These are phyloP conservation scores for Pythium brachiatum DNA, from an alignment of 352 stramenopile species.

Conservation along the genomic window DNA sequence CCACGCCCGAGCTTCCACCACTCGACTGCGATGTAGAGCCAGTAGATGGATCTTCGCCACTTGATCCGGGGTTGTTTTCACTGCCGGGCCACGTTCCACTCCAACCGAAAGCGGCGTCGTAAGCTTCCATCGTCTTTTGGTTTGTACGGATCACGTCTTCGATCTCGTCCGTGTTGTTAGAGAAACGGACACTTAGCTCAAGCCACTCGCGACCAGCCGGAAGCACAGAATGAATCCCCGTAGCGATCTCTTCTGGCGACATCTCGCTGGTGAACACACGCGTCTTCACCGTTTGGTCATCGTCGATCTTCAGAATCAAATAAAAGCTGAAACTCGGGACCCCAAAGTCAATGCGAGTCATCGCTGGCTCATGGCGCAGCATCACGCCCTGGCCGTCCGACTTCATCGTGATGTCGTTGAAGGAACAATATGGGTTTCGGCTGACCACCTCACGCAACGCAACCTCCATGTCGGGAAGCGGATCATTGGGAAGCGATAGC, in stretches of 20 bases:
- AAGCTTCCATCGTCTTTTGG: not conserved
- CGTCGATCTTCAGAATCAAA: not conserved
- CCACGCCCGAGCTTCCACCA: too few species aligned
- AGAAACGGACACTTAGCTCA: not conserved
- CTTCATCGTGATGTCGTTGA: constrained; percentile 2
- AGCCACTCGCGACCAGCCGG: not conserved
- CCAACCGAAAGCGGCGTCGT: not conserved
- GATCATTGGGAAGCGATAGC: not conserved
- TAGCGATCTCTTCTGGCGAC: not conserved
- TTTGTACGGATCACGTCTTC: not conserved
- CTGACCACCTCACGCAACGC: not conserved
- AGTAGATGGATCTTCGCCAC: too few species aligned
- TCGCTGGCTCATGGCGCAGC: not conserved
- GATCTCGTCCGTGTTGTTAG: not conserved
- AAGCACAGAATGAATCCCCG: not conserved
- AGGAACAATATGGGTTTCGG: not conserved
- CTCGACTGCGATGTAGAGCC: not conserved
- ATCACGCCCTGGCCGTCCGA: not conserved
- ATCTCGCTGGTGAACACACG: not conserved
- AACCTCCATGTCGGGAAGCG: not conserved
- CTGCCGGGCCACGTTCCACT: not conserved
- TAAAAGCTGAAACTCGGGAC: not conserved
- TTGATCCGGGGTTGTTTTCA: too few species aligned
- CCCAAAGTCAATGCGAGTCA: not conserved
- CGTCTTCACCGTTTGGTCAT: not conserved